Percentiles rank a stretch among this genome's conserved stretches.
These are phyloP conservation scores for Sporobolomyces phaffii DNA, from an alignment of 768 basidiomycete genomes.

Conservation along the genomic window DNA sequence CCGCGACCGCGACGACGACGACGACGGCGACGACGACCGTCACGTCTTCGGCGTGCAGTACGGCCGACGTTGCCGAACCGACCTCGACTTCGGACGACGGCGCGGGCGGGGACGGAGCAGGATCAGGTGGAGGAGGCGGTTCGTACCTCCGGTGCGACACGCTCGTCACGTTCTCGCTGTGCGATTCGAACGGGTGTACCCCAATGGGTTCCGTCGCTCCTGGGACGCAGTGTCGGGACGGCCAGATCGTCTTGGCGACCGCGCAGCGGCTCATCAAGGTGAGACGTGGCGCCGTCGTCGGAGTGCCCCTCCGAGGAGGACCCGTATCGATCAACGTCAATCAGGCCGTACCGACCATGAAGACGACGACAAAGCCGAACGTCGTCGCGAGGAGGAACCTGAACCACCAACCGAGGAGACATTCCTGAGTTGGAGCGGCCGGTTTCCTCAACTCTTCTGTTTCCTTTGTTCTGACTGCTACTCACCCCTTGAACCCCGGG, in stretches of 20 bases:
- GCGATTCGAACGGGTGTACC: conserved; percentile 23
- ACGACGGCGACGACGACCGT: background rate
- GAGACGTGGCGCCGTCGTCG: background rate
- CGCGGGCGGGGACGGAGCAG: background rate
- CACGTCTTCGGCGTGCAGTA: background rate
- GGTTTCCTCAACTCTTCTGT: too few species aligned
- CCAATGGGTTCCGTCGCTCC: conserved; percentile 30
- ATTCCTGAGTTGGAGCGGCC: conserved; percentile 2
- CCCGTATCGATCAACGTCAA: background rate
- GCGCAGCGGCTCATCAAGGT: conserved; percentile 4
- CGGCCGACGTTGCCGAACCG: background rate
- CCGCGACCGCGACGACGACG: background rate
- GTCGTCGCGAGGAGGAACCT: background rate
- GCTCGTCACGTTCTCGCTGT: conserved; percentile 22
- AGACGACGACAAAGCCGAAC: too few species aligned
- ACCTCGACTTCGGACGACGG: background rate
- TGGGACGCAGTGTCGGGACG: conserved; percentile 20
- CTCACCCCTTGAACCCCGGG: too few species aligned
- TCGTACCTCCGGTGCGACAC: conserved; percentile 15
- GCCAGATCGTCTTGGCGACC: conserved; percentile 9
- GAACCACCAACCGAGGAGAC: background rate
- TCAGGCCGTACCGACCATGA: background rate
- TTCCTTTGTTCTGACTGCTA: too few species aligned
- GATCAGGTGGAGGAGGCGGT: background rate
- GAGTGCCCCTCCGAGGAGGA: background rate